A percentile compares a stretch with the other conserved stretches of the same genome.
phyloP scores from a whole-genome alignment of 306 rosid species.

The Hippophae rhamnoides region DNA sequence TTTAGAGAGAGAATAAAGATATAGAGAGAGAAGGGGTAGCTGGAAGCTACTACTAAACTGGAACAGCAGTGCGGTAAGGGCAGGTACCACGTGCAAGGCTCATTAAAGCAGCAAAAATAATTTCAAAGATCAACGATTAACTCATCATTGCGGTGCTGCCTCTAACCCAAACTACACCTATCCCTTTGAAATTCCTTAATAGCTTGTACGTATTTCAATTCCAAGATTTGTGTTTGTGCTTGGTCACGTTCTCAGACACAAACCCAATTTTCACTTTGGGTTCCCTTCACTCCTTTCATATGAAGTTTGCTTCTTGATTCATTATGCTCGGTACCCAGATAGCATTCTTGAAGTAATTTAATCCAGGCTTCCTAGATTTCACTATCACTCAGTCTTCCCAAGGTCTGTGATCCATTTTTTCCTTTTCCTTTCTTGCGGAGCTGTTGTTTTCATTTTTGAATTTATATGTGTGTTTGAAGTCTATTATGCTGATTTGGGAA shows the following conservation, averaged over 20 bases:
- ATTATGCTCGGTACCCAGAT: conserved; percentile 19
- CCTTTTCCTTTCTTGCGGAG: neutral
- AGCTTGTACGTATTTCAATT: neutral
- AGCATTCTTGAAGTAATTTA: conserved; percentile 20
- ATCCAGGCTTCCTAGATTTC: conserved; percentile 20
- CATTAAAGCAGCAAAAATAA: conserved; percentile 33
- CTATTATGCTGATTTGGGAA: neutral
- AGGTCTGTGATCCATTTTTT: conserved; percentile 35
- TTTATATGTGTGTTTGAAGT: conserved; percentile 3
- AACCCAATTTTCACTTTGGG: conserved; percentile 6
- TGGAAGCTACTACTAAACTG: conserved; percentile 32
- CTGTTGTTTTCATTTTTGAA: neutral
- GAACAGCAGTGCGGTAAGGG: conserved; percentile 26
- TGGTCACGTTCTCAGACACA: conserved; percentile 11
- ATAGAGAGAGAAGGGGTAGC: conserved; percentile 19
- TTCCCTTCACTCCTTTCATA: neutral
- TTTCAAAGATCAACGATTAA: conserved; percentile 8
- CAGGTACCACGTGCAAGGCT: conserved; percentile 67
- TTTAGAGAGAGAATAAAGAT: neutral
- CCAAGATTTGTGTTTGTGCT: conserved; percentile 7
- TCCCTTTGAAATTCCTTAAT: conserved; percentile 16
- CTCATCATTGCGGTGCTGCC: neutral
- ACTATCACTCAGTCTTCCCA: conserved; percentile 3
- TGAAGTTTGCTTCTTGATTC: conserved; percentile 11
- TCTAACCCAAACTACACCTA: conserved; percentile 46